These are phyloP conservation scores for Colletotrichum musae DNA, from an alignment of 2,329 filamentous ascomycete species.

Conservation along the genomic window DNA sequence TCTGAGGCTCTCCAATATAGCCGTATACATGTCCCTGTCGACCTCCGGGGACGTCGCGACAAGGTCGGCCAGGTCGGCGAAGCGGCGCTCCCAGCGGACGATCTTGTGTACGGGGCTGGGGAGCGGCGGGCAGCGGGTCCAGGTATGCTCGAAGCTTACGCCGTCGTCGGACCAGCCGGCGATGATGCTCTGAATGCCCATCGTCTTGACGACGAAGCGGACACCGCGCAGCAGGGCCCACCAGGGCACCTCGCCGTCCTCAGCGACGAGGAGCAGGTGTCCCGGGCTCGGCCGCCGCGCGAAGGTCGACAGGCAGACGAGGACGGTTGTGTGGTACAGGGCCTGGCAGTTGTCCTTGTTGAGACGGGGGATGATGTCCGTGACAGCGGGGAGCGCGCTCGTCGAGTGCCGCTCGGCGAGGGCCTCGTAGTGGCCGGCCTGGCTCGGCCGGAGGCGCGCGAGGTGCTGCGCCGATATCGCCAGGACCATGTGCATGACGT, in stretches of 20 bases:
- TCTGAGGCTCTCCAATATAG: neutral
- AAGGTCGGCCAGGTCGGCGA: conserved; percentile 36
- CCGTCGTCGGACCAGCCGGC: conserved; percentile 36
- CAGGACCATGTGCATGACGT: conserved; percentile 45
- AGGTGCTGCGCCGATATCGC: conserved; percentile 45
- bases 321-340: conserved; percentile 44
- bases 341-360: conserved; percentile 42
- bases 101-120: conserved; percentile 14
- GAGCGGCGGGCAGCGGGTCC: conserved; percentile 20
- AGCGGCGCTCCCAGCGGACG: conserved; percentile 40
- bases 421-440: conserved; percentile 26
- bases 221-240: conserved; percentile 42
- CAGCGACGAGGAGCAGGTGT: conserved; percentile 41
- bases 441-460: conserved; percentile 27
- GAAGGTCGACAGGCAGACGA: conserved; percentile 44
- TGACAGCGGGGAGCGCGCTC: conserved; percentile 41
- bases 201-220: conserved; percentile 39
- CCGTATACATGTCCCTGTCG: conserved; percentile 19
- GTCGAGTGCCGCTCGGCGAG: conserved; percentile 44
- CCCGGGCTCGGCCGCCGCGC: conserved; percentile 40
- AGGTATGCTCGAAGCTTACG: conserved; percentile 24
- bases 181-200: conserved; percentile 39
- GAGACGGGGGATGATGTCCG: conserved; percentile 42
- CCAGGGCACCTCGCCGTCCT: conserved; percentile 42
- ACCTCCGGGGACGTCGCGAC: conserved; percentile 24